Evolutionary conservation across 306 rosid species (phyloP).

Genomic region (Quercus rubra): DNA sequence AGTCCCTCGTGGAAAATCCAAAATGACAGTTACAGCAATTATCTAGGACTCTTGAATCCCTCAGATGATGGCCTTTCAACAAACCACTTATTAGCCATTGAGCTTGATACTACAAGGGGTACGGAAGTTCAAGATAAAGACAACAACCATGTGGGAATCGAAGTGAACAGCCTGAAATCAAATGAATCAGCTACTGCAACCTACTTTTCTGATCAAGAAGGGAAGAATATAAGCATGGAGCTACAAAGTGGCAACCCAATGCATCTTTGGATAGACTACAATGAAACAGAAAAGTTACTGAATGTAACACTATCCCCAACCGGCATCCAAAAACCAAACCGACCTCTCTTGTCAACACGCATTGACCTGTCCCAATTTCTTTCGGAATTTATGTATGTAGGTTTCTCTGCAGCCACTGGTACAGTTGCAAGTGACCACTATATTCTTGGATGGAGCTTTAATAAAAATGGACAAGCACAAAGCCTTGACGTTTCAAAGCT

Average conservation of each 20-base stretch:
- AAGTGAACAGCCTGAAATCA: too few species aligned
- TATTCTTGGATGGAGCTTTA: conserved; percentile 37
- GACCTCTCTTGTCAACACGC: conserved; percentile 14
- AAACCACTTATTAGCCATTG: too few species aligned
- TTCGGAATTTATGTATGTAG: conserved; percentile 26
- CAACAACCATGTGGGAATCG: too few species aligned
- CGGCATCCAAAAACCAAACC: conserved; percentile 1
- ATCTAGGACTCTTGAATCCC: too few species aligned
- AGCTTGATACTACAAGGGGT: too few species aligned
- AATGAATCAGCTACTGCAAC: too few species aligned
- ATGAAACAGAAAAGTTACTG: neutral
- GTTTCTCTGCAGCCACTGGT: conserved; percentile 36
- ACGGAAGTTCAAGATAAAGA: too few species aligned
- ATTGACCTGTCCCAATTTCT: fast-evolving
- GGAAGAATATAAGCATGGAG: too few species aligned
- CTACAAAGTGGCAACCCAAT: neutral
- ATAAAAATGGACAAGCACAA: conserved; percentile 25
- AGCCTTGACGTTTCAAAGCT: neutral
- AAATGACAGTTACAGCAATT: too few species aligned
- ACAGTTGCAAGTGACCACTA: conserved; percentile 2
- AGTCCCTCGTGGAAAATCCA: too few species aligned
- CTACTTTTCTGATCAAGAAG: too few species aligned
- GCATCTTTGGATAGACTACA: neutral
- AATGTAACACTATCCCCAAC: conserved; percentile 19
- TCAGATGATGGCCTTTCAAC: too few species aligned